phyloP scores from a whole-genome alignment of 768 basidiomycete genomes.

The Punctularia strigosozonata region DNA sequence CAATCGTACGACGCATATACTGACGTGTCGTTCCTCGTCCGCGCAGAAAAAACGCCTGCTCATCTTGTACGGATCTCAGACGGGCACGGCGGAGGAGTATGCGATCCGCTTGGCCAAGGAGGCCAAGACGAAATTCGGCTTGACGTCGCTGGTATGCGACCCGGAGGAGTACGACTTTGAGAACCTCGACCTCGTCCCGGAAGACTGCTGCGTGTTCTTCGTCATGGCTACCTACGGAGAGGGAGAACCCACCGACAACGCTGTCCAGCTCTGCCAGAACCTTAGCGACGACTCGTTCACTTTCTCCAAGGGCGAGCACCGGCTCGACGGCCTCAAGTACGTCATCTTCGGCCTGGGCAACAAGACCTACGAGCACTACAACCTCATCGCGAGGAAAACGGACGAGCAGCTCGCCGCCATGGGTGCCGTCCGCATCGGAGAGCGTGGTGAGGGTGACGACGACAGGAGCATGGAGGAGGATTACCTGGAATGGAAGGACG shows the following conservation, averaged over 20 bases:
- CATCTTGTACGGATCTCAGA: slow-evolving; percentile 98
- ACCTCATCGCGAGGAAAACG: slow-evolving; percentile 72
- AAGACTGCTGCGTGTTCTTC: slow-evolving; percentile 83
- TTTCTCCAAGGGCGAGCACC: slow-evolving; percentile 70
- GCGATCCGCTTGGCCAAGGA: slow-evolving; percentile 97
- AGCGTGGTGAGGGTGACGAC: slow-evolving; percentile 93
- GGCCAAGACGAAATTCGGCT: slow-evolving; percentile 90
- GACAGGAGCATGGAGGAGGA: slow-evolving; percentile 99
- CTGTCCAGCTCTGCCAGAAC: slow-evolving; percentile 89
- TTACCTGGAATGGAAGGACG: slow-evolving; percentile 98
- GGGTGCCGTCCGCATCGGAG: slow-evolving; percentile 79
- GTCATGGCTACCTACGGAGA: slow-evolving; percentile 98
- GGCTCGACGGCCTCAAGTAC: slow-evolving; percentile 79
- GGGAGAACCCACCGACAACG: slow-evolving; percentile 98
- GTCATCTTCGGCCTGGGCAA: slow-evolving; percentile 92
- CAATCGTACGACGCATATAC: slow-evolving; percentile 2
- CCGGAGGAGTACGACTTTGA: slow-evolving; percentile 99
- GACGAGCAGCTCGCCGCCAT: slow-evolving; percentile 65
- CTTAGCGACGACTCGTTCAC: slow-evolving; percentile 78
- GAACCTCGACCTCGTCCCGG: slow-evolving; percentile 83
- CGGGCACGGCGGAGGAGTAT: slow-evolving; percentile 97
- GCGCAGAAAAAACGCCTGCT: slow-evolving; percentile 88
- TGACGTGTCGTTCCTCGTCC: slow-evolving; percentile 2
- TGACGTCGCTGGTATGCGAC: slow-evolving; percentile 93
- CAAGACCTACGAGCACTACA: slow-evolving; percentile 94